Evolutionary conservation across 177 flowering plant species (phyloP).

Genomic region (Vitis hybrid): DNA sequence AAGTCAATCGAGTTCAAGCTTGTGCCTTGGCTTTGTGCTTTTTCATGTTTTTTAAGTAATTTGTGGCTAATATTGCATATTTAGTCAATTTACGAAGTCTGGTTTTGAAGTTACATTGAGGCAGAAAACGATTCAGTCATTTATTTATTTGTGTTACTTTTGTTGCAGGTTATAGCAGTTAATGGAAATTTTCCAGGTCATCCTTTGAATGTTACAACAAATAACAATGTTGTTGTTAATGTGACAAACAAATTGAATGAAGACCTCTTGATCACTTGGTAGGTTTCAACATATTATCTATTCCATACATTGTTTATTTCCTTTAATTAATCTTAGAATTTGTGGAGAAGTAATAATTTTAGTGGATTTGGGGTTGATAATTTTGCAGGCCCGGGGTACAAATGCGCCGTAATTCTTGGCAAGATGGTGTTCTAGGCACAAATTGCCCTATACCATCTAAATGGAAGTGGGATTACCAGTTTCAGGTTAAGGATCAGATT

Average conservation of each 20-base stretch:
- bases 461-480: constrained; percentile 92
- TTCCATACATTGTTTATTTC: too few relatives aligned
- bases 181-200: constrained; percentile 93
- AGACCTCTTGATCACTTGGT: constrained; percentile 79
- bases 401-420: constrained; percentile 83
- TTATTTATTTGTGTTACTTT: constrained; percentile 5
- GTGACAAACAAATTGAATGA: constrained; percentile 83
- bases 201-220: constrained; percentile 77
- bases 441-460: constrained; percentile 86
- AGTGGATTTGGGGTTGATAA: background rate
- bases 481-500: constrained; percentile 97
- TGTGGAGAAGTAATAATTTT: background rate
- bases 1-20: too few relatives aligned
- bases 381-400: constrained; percentile 79
- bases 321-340: background rate
- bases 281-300: constrained; percentile 9
- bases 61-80: too few relatives aligned
- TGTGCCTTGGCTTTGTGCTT: too few relatives aligned
- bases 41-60: too few relatives aligned
- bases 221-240: constrained; percentile 75
- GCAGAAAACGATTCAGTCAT: background rate
- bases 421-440: constrained; percentile 93
- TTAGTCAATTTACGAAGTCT: too few relatives aligned
- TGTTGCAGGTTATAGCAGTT: constrained; percentile 79
- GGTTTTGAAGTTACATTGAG: constrained; percentile 4